A percentile compares a stretch with the other conserved stretches of the same genome.
Conservation (phyloP, 2,329 filamentous ascomycete genomes). For the Grosmannia huntii region DNA sequence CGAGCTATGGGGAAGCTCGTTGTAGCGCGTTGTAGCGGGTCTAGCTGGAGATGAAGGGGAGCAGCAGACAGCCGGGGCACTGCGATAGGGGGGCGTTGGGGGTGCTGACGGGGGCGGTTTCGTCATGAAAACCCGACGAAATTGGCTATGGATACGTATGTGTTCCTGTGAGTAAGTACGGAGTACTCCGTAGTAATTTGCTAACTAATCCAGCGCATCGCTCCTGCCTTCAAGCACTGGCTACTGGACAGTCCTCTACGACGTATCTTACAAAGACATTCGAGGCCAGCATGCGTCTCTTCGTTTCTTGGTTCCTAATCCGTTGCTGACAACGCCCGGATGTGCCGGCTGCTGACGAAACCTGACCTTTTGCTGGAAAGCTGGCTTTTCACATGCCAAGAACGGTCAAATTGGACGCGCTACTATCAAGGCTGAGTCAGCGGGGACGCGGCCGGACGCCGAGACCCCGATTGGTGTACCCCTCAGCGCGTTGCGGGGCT, state of each 20-base stretch:
- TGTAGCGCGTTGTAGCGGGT: conserved; percentile 1
- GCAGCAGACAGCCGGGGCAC: background rate
- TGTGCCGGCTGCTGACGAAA: background rate
- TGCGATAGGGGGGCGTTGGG: too few relatives aligned
- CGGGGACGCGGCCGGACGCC: background rate
- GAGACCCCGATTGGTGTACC: background rate
- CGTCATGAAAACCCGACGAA: background rate
- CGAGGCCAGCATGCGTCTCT: too few relatives aligned
- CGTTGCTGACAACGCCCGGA: background rate
- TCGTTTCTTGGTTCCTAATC: too few relatives aligned
- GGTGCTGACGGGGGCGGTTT: background rate
- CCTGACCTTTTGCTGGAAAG: background rate
- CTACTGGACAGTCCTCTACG: too few relatives aligned
- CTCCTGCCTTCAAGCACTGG: too few relatives aligned
- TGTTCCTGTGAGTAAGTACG: too few relatives aligned
- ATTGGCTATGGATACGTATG: too few relatives aligned
- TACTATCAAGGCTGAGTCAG: background rate
- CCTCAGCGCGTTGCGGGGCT: background rate
- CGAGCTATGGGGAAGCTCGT: conserved; percentile 1
- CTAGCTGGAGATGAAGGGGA: background rate
- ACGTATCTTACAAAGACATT: too few relatives aligned
- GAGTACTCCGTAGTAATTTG: too few relatives aligned
- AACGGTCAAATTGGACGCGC: background rate
- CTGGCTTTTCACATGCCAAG: background rate
- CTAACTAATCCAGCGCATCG: too few relatives aligned